Evolutionary conservation across 2,329 filamentous ascomycete genomes (phyloP), one percentile per base, ranked within the genome.

Genomic region (Aspergillus sp.): DNA sequence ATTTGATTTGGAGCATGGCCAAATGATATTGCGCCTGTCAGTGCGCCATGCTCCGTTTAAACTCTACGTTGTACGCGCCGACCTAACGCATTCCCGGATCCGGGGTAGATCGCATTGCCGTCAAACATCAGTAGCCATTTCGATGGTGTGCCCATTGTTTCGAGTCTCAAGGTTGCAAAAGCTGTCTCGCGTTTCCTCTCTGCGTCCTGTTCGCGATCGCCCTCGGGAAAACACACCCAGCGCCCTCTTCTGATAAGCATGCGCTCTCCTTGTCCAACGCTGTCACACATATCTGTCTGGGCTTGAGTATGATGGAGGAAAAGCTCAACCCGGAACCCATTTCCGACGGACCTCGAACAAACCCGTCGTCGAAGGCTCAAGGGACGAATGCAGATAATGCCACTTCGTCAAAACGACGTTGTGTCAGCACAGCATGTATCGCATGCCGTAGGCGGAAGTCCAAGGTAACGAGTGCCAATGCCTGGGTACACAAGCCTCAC

Each of bases 351-450:
- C 43, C 61, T 57, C 64, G 62, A 55, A 54, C 58, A 43, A 64
- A 58, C 17, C 15, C 57, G 33, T 52, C 58, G 39, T 45, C 63
- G 14, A 69, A 66, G 63, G 58, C 52, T 37, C 70, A 74, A 59
- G 68, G 62, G 44, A 68, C 73, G 64, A 70, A 61, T 56, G 60
- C 70, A 52, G 70, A 71, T 52, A 64, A 61, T 56, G 63, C 60
- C 19, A 63, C 71, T 17, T 57, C 73, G 7, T 71, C 72, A 11
- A 93, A 93, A 73, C 82, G 90, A 62, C 83, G 89, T 65, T 93
- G 90, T 73, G 89, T 93, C 58, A 92, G 89, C 75, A 93, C 89
- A n/a, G 90, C 90, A 9, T 93, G 90, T 71, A 86, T 93, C 68
- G 90, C 90, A 17, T 93, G 90, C 71, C 84, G 90, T 19, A 86